These are phyloP conservation scores for Lagerstroemia speciosa DNA, from an alignment of 345 rosid genomes.

Conservation along the genomic window DNA sequence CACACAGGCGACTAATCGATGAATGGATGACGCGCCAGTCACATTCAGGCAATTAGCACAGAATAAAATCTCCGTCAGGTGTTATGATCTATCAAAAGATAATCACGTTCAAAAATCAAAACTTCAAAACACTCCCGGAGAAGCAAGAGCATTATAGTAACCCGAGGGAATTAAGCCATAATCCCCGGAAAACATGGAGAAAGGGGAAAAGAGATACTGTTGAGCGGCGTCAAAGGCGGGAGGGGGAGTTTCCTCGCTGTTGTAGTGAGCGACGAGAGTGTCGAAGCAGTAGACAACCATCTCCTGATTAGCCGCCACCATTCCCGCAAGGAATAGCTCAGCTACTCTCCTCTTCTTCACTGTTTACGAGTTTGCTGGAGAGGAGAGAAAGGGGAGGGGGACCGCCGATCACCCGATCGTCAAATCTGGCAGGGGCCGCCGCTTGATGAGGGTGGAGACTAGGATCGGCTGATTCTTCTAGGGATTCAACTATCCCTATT, in stretches of 20 bases:
- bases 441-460: neutral
- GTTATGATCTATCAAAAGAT: neutral
- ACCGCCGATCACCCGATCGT: neutral
- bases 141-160: neutral
- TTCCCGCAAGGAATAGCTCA: conserved; percentile 12
- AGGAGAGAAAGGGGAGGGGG: neutral
- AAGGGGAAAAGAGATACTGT: conserved; percentile 31
- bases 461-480: neutral
- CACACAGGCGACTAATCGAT: neutral
- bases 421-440: neutral
- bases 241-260: conserved; percentile 69
- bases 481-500: neutral
- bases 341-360: neutral
- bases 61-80: neutral
- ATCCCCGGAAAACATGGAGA: neutral
- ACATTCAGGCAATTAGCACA: neutral
- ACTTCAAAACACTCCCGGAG: neutral
- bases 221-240: conserved; percentile 83
- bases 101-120: neutral
- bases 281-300: conserved; percentile 99
- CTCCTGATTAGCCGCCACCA: conserved; percentile 92
- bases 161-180: neutral
- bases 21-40: neutral
- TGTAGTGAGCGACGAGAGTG: conserved; percentile 85
- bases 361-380: neutral